A percentile compares a stretch with the other conserved stretches of the same genome.
phyloP scores from a whole-genome alignment of 2,329 filamentous ascomycete genomes.

The Endoconidiophora laricicola region DNA sequence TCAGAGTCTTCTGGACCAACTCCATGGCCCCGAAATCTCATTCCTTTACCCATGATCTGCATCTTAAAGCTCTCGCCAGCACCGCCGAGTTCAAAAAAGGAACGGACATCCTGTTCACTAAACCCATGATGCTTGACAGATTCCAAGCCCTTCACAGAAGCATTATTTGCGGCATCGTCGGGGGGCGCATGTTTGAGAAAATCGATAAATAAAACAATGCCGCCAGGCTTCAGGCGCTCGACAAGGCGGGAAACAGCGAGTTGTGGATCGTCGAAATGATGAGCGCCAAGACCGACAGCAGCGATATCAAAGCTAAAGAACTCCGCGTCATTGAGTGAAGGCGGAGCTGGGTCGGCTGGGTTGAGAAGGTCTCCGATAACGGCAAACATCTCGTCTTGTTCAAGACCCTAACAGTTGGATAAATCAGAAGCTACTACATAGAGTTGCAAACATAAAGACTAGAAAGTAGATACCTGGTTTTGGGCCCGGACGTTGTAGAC shows the following conservation, averaged over 20 bases:
- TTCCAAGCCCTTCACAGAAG: conserved; percentile 12
- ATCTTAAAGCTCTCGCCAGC: conserved; percentile 40
- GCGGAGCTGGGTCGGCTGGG: conserved; percentile 29
- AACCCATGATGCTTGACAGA: conserved; percentile 50
- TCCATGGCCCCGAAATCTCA: conserved; percentile 25
- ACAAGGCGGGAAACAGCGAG: conserved; percentile 42
- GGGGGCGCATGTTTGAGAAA: conserved; percentile 39
- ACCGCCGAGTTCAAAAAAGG: conserved; percentile 48
- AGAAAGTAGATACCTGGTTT: conserved; percentile 28
- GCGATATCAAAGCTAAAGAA: conserved; percentile 56
- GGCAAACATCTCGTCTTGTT: conserved; percentile 35
- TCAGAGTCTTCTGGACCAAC: conserved; percentile 23
- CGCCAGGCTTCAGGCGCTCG: conserved; percentile 45
- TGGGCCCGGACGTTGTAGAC: conserved; percentile 46
- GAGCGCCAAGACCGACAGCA: conserved; percentile 44
- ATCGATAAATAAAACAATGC: conserved; percentile 51
- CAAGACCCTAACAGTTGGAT: conserved; percentile 26
- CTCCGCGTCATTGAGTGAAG: conserved; percentile 38
- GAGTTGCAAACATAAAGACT: neutral
- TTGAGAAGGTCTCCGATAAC: conserved; percentile 40
- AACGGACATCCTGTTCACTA: conserved; percentile 37
- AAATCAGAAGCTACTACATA: neutral
- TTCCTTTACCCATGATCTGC: conserved; percentile 32
- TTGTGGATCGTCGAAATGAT: conserved; percentile 50
- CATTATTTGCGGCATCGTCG: conserved; percentile 16